Evolutionary conservation across 1,139 yeast species (phyloP).

Genomic region (Pichia sp.): DNA sequence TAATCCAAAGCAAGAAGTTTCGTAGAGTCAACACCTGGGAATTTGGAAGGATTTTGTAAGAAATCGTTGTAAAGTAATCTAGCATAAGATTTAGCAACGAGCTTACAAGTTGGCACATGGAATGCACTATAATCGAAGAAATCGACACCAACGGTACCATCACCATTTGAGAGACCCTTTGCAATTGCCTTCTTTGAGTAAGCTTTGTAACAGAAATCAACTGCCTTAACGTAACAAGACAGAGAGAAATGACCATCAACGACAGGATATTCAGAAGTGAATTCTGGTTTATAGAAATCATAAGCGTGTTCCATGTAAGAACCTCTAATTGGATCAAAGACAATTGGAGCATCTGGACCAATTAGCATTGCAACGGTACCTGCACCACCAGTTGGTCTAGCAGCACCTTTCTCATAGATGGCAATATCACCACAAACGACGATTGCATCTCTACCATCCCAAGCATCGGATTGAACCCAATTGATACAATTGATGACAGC

Average conservation of each 20-base stretch:
- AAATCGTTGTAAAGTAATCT: constrained; percentile 88
- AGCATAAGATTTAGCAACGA: constrained; percentile 89
- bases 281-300: constrained; percentile 97
- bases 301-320: constrained; percentile 94
- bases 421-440: constrained; percentile 99
- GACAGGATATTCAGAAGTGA: constrained; percentile 92
- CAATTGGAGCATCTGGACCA: constrained; percentile 98
- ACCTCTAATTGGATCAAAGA: constrained; percentile 83
- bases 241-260: constrained; percentile 98
- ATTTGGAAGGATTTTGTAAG: constrained; percentile 53
- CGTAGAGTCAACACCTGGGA: constrained; percentile 56
- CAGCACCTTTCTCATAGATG: constrained; percentile 93
- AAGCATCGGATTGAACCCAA: constrained; percentile 93
- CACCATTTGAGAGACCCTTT: constrained; percentile 37
- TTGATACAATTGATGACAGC: constrained; percentile 90
- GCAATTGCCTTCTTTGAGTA: constrained; percentile 77
- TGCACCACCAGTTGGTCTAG: constrained; percentile 99
- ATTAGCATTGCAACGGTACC: constrained; percentile 93
- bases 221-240: constrained; percentile 88
- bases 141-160: constrained; percentile 53
- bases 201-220: constrained; percentile 77
- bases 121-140: constrained; percentile 92
- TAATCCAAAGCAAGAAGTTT: constrained; percentile 53
- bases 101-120: constrained; percentile 98
- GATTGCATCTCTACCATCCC: constrained; percentile 99